Evolutionary conservation across 2,329 filamentous ascomycete species (phyloP).

Genomic region (Sodiomyces alkalinus): DNA sequence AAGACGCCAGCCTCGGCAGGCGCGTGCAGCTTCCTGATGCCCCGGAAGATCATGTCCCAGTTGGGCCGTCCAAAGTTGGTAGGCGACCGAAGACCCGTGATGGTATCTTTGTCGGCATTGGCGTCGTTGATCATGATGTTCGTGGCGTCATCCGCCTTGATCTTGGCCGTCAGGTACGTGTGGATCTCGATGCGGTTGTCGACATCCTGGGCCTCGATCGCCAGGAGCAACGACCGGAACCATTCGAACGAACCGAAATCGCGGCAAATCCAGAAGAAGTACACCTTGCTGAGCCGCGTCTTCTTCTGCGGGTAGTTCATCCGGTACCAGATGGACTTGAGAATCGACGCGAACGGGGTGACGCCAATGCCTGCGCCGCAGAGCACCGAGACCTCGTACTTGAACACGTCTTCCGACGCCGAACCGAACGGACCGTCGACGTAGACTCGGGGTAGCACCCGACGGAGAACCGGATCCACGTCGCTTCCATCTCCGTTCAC

Average conservation of each 20-base stretch:
- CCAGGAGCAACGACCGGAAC: slow-evolving; percentile 71
- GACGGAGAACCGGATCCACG: slow-evolving; percentile 55
- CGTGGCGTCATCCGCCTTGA: slow-evolving; percentile 71
- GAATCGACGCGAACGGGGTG: slow-evolving; percentile 73
- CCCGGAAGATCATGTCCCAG: slow-evolving; percentile 82
- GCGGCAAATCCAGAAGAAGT: slow-evolving; percentile 87
- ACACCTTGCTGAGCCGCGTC: slow-evolving; percentile 69
- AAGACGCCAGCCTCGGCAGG: slow-evolving; percentile 65
- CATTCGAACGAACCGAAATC: slow-evolving; percentile 83
- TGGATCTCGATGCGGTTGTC: slow-evolving; percentile 79
- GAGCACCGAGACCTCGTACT: slow-evolving; percentile 68
- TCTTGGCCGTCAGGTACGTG: slow-evolving; percentile 76
- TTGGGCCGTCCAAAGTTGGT: slow-evolving; percentile 80
- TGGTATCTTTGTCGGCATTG: slow-evolving; percentile 70
- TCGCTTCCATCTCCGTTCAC: slow-evolving; percentile 43
- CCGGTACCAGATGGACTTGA: slow-evolving; percentile 87
- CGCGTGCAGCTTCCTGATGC: slow-evolving; percentile 62
- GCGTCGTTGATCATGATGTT: slow-evolving; percentile 91
- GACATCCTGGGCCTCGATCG: slow-evolving; percentile 75
- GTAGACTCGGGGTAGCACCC: slow-evolving; percentile 65
- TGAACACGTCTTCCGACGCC: slow-evolving; percentile 79
- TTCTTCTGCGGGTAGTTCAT: slow-evolving; percentile 78
- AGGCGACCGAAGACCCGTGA: slow-evolving; percentile 66
- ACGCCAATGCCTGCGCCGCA: slow-evolving; percentile 73
- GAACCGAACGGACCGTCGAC: slow-evolving; percentile 77